Conservation (phyloP, 2,329 filamentous ascomycete genomes). For the Exutisphaerella laricina region DNA sequence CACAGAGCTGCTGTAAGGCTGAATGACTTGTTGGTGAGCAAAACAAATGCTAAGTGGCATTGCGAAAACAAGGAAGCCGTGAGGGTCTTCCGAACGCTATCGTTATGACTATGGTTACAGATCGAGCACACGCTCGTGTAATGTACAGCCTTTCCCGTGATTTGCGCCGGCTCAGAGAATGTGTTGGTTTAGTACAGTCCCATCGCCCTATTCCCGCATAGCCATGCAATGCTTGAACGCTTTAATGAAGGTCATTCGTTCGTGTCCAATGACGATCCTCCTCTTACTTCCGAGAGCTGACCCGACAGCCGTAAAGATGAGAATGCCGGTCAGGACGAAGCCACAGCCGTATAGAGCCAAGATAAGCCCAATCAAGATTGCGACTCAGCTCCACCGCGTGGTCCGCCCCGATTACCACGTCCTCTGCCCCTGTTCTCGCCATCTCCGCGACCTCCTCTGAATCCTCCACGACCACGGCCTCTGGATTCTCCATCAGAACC, state of each 20-base stretch:
- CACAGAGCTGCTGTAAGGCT: too few species aligned
- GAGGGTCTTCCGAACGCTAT: too few species aligned
- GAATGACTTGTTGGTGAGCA: too few species aligned
- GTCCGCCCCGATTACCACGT: conserved; percentile 22
- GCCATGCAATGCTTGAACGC: conserved; percentile 6
- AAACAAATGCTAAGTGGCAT: too few species aligned
- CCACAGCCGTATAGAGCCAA: not conserved
- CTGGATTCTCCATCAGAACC: conserved; percentile 32
- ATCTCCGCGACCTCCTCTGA: conserved; percentile 38
- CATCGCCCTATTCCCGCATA: not conserved
- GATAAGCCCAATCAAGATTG: too few species aligned
- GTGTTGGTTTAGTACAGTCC: not conserved
- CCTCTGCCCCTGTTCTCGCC: conserved; percentile 22
- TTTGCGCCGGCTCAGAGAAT: not conserved
- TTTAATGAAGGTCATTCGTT: conserved; percentile 1
- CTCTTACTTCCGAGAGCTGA: not conserved
- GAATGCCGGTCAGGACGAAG: not conserved
- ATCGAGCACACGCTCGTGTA: not conserved
- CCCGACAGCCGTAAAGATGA: too few species aligned
- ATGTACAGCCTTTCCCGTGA: not conserved
- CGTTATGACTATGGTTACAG: not conserved
- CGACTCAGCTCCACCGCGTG: conserved; percentile 21
- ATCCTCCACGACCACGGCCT: conserved; percentile 37
- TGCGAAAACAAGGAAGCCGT: too few species aligned
- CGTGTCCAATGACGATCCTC: not conserved